Conservation (phyloP, 2,329 filamentous ascomycete species). For the Monilinia laxa region DNA sequence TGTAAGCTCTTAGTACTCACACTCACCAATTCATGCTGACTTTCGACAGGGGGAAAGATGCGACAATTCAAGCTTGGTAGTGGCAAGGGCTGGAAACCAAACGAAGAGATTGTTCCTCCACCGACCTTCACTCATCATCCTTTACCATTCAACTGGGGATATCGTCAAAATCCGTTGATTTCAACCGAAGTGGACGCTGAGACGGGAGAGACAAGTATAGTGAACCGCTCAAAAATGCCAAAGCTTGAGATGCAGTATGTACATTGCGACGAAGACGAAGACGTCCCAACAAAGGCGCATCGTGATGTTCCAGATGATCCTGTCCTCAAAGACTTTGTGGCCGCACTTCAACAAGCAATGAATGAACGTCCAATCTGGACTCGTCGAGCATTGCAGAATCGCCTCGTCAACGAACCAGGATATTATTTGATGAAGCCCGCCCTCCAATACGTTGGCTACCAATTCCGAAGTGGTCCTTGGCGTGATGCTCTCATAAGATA, state of each 20-base stretch:
- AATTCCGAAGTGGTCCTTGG: conserved; percentile 91
- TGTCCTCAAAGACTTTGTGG: conserved; percentile 63
- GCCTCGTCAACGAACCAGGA: conserved; percentile 53
- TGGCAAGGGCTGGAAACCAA: conserved; percentile 55
- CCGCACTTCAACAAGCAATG: conserved; percentile 63
- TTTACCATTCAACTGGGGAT: conserved; percentile 75
- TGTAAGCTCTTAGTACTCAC: conserved; percentile 48
- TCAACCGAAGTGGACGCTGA: conserved; percentile 42
- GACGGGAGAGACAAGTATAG: conserved; percentile 39
- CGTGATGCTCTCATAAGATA: conserved; percentile 82
- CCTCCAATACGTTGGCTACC: conserved; percentile 83
- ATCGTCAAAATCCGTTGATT: conserved; percentile 78
- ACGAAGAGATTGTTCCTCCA: conserved; percentile 74
- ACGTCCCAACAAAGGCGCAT: conserved; percentile 28
- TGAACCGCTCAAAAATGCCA: conserved; percentile 33
- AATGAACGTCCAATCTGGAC: conserved; percentile 81
- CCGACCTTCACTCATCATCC: conserved; percentile 74
- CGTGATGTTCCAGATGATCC: conserved; percentile 43
- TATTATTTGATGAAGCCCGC: conserved; percentile 67
- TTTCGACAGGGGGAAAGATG: conserved; percentile 51
- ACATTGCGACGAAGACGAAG: conserved; percentile 27
- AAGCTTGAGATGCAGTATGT: conserved; percentile 34
- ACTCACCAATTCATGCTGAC: conserved; percentile 28
- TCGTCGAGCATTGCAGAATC: conserved; percentile 75
- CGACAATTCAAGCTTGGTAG: conserved; percentile 67